Evolutionary conservation across 768 basidiomycete species (phyloP), one percentile per base, ranked within the genome.

Genomic region (Arthromyces matolae): DNA sequence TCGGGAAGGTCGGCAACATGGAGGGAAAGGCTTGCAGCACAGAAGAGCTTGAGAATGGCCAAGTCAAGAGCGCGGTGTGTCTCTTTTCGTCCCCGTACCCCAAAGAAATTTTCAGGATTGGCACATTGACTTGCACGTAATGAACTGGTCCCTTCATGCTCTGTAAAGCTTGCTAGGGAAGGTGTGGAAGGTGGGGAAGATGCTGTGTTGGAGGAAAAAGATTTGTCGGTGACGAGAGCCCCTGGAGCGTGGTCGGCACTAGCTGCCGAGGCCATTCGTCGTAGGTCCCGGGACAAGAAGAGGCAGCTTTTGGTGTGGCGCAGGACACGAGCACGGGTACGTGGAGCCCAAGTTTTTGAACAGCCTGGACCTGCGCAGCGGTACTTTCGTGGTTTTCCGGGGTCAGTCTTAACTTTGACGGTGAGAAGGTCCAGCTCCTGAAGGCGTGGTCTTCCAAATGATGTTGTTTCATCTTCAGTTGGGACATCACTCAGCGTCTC

Each of bases 11-110:
- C 57, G 1, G 40, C 58, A 14, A 63, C 29, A 0, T 10, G n/a
- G 14, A 54, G 54, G 9, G 57, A 50, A n/a, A 64, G 38, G 7
- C 55, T 32, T 0, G 55, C 51, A 18, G 54, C 44, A 24, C 59
- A 60, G 43, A 64, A 36, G 1, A 66, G 45, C 45, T 61, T 55
- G 33, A 64, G 52, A 24, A 66, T 47, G 1, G 59, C 58, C 20
- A 58, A 23, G 31, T 44, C 42, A 8, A 44, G 29, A 7, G n/a
- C 8, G 31, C 18, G 16, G 31, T 44, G 31, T 42, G 49, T 63
- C 58, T 8, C 60, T 23, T 55, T 50, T 1, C 47, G 40, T 14
- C 47, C 50, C 2, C 32, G 24, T 5, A 24, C 3, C 4, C 55
- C 55, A 50, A 59, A 59, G 33, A 57, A 56, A 4, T 37, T 35